Percentiles rank a stretch among this genome's conserved stretches.
Evolutionary conservation across 2,329 filamentous ascomycete genomes (phyloP).

Genomic region (Penicillium sp.): DNA sequence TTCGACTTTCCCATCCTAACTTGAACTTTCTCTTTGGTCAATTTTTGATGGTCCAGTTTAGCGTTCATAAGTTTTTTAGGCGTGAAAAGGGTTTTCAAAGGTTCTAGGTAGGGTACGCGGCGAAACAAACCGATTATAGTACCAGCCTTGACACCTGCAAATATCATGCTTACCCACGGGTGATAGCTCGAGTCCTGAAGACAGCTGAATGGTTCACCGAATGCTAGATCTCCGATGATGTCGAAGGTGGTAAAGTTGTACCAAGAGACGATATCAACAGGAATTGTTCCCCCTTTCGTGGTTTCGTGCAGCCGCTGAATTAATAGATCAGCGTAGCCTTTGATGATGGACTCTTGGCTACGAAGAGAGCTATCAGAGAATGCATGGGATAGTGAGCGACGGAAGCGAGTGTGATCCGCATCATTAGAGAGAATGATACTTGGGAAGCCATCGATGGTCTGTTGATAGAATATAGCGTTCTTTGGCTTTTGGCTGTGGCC

Average conservation of each 20-base stretch:
- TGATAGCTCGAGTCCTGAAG: constrained; percentile 27
- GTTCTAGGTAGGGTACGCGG: constrained; percentile 4
- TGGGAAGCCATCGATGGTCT: background rate
- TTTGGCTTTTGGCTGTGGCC: constrained; percentile 25
- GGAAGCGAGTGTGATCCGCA: constrained; percentile 20
- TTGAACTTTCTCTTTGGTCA: constrained; percentile 10
- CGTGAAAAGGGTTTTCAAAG: background rate
- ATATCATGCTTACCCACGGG: constrained; percentile 25
- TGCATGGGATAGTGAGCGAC: constrained; percentile 38
- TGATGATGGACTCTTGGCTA: constrained; percentile 40
- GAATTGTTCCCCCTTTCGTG: constrained; percentile 1
- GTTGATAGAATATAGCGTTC: constrained; percentile 18
- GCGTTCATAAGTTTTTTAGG: background rate
- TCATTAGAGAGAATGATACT: constrained; percentile 16
- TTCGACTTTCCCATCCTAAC: constrained; percentile 10
- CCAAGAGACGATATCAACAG: constrained; percentile 29
- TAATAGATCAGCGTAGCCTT: constrained; percentile 32
- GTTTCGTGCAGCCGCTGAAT: constrained; percentile 26
- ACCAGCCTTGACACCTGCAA: background rate
- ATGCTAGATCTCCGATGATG: constrained; percentile 33
- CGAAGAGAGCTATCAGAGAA: constrained; percentile 47
- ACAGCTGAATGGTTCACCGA: constrained; percentile 33
- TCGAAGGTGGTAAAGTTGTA: constrained; percentile 37
- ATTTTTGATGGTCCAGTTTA: background rate
- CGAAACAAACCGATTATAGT: constrained; percentile 10